Evolutionary conservation across 768 basidiomycete species (phyloP).

Genomic region (Tylopilus subfusipes): DNA sequence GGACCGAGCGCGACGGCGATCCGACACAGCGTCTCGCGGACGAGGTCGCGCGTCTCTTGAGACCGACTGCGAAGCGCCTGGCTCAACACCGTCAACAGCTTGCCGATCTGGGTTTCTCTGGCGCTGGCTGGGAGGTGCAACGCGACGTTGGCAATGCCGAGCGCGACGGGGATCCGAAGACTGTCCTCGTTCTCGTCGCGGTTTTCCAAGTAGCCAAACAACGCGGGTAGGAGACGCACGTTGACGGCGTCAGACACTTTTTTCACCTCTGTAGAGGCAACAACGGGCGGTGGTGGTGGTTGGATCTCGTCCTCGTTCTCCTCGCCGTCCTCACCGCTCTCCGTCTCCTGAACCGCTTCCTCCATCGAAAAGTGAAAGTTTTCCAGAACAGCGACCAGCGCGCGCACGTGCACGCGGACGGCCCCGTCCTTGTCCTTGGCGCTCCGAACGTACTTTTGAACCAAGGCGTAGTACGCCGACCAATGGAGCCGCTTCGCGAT

Average conservation of each 20-base stretch:
- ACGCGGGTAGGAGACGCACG: slow-evolving; percentile 67
- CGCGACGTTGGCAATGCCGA: slow-evolving; percentile 84
- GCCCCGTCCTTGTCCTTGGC: slow-evolving; percentile 63
- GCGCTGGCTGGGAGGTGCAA: slow-evolving; percentile 65
- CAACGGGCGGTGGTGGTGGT: neutral
- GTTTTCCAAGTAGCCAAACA: slow-evolving; percentile 79
- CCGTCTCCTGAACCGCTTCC: slow-evolving; percentile 44
- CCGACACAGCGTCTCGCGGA: slow-evolving; percentile 76
- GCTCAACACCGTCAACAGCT: slow-evolving; percentile 78
- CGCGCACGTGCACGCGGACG: slow-evolving; percentile 80
- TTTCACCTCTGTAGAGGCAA: slow-evolving; percentile 19
- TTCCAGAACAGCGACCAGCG: slow-evolving; percentile 80
- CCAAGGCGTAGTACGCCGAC: slow-evolving; percentile 76
- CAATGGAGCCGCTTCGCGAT: slow-evolving; percentile 77
- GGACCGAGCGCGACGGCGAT: slow-evolving; percentile 74
- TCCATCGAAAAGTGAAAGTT: slow-evolving; percentile 91
- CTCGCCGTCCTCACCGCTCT: too few species aligned
- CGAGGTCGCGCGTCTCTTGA: slow-evolving; percentile 87
- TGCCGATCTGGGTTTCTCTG: slow-evolving; percentile 65
- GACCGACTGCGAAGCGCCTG: slow-evolving; percentile 92
- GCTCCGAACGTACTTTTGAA: slow-evolving; percentile 77
- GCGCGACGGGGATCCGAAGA: slow-evolving; percentile 81
- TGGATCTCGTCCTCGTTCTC: slow-evolving; percentile 18
- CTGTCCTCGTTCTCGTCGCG: slow-evolving; percentile 81
- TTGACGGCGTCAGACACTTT: slow-evolving; percentile 75